phyloP scores from a whole-genome alignment of 1,284 basidiomycete genomes.

The Flammula alnicola region DNA sequence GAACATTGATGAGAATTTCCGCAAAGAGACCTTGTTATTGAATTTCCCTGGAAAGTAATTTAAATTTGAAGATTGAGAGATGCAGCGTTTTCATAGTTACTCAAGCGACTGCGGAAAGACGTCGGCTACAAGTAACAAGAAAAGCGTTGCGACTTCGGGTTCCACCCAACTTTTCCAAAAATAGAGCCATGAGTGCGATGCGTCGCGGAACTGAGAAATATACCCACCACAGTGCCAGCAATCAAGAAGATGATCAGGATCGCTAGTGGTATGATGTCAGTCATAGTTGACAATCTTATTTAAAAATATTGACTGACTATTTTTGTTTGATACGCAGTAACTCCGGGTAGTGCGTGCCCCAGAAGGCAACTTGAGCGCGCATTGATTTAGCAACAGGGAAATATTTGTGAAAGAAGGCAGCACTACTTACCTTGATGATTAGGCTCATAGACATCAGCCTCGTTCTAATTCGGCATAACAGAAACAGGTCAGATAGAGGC shows the following conservation, averaged over 20 bases:
- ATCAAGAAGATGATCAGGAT: conserved; percentile 55
- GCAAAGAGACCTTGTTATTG: too few relatives aligned
- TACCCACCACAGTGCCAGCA: conserved; percentile 62
- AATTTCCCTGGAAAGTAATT: too few relatives aligned
- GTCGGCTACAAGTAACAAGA: conserved; percentile 31
- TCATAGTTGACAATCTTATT: conserved; percentile 4
- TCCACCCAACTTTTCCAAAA: conserved; percentile 34
- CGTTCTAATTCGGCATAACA: conserved; percentile 42
- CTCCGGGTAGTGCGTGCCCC: conserved; percentile 54
- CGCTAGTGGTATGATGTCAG: conserved; percentile 36
- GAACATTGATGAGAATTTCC: too few relatives aligned
- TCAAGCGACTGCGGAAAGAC: not conserved
- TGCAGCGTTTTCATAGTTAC: not conserved
- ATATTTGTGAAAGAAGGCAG: not conserved
- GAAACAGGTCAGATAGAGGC: conserved; percentile 4
- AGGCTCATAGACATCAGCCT: conserved; percentile 58
- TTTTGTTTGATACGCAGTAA: conserved; percentile 54
- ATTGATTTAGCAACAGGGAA: not conserved
- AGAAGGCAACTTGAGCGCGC: conserved; percentile 44
- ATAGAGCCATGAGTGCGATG: not conserved
- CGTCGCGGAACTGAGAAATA: not conserved
- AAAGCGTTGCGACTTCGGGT: conserved; percentile 30
- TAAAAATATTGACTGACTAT: conserved; percentile 45
- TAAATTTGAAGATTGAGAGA: too few relatives aligned
- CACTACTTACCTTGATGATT: conserved; percentile 45